Percentiles rank a stretch among this genome's conserved stretches.
Conservation (phyloP, 2,329 filamentous ascomycete species). For the Chalaropsis thielavioides region DNA sequence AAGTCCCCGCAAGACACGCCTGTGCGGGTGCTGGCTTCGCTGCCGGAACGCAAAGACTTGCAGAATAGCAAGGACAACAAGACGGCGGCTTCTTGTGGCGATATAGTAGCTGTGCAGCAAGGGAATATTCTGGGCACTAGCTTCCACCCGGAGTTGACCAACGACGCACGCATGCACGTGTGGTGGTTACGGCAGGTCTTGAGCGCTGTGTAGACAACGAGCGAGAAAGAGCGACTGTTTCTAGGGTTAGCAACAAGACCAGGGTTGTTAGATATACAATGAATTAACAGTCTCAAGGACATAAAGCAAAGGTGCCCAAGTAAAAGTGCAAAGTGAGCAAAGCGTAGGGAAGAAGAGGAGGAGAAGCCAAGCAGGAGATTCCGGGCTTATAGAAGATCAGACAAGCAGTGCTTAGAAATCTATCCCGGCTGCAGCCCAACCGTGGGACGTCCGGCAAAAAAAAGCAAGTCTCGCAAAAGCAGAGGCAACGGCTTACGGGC, state of each 20-base stretch:
- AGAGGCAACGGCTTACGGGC: background rate
- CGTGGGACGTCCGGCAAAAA: background rate
- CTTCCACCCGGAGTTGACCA: conserved; percentile 88
- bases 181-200: conserved; percentile 74
- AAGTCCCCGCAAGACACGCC: conserved; percentile 21
- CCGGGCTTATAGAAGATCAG: no score
- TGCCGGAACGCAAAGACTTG: conserved; percentile 33
- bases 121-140: conserved; percentile 88
- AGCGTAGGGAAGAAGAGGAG: background rate
- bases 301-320: background rate
- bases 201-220: background rate
- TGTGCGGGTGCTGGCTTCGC: conserved; percentile 39
- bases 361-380: no score
- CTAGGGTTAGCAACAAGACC: background rate
- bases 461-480: background rate
- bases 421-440: background rate
- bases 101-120: conserved; percentile 80
- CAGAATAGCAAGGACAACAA: conserved; percentile 42
- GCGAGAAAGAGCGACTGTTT: background rate
- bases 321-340: background rate
- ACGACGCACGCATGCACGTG: conserved; percentile 72
- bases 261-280: background rate
- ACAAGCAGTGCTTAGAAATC: background rate
- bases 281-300: background rate
- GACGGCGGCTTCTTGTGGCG: conserved; percentile 33